Base-by-base conservation (phyloP, 345 rosid species). In the Eucalyptus microcorys region DNA sequence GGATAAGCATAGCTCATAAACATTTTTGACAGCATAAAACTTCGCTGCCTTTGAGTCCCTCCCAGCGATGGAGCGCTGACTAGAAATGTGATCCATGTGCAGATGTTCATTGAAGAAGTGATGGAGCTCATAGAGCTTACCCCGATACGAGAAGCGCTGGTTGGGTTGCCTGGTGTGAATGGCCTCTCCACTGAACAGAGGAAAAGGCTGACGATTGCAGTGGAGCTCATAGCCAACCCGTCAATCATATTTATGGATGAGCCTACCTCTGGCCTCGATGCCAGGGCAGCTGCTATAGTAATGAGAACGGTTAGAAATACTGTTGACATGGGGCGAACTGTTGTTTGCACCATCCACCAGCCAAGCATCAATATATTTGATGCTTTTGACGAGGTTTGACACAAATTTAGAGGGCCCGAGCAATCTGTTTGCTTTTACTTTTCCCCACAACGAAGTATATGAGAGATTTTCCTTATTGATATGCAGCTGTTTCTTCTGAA, bases 231-330 rank as follows among this genome's bases (percentile, higher is more conserved):
- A 37, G 95, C 96, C n/a, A 95, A 95, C 88, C 97, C 97, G 19
- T 94, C 95, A 11, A 94, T 95, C 88, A 95, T 94, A 87, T 95
- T 95, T 91, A 94, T 95, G 97, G 97, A 95, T 55, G 97, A 95
- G 89, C 97, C 97, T 55, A 95, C 97, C 34, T 94, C 96, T 10
- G 97, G 96, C 50, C 95, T 95, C 45, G 97, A 95, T 93, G 97
- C 97, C 37, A 92, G 97, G 64, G 97, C 97, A 7, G 97, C 97
- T 34, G 97, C 97, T 27, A 94, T 95, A 40, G 96, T 94, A 12
- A 95, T 95, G 96, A 93, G 97, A 92, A 93, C 97, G 3, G 97
- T 95, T 68, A 92, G 96, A 88, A 95, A 94, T 92, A 95, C 96
- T 0, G 97, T 94, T 55, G 96, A 94, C 89, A 95, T 96, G 0